Percentiles rank a stretch among this genome's conserved stretches.
Evolutionary conservation across 1,284 basidiomycete genomes (phyloP).

Genomic region (Ganoderma multipileum): DNA sequence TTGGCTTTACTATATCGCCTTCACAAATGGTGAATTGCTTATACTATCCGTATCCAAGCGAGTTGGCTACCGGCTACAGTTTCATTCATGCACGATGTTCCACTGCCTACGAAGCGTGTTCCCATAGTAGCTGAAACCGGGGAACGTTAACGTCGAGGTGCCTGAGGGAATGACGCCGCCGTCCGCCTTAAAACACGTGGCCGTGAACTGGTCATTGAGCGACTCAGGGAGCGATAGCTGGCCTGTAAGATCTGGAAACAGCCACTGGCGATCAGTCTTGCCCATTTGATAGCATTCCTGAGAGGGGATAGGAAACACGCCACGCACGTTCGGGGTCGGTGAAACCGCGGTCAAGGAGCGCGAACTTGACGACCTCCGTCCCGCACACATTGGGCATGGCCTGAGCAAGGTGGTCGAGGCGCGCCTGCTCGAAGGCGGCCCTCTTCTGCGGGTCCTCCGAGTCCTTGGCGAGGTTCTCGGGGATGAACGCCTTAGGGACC

Average conservation of each 20-base stretch:
- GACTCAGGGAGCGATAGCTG: neutral
- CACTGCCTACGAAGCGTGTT: neutral
- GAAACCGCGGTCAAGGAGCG: slow-evolving; percentile 5
- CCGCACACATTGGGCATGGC: neutral
- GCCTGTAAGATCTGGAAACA: neutral
- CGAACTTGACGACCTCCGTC: neutral
- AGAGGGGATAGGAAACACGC: neutral
- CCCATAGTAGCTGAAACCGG: neutral
- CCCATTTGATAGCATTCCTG: neutral
- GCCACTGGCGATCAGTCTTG: too few species aligned
- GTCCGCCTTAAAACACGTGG: neutral
- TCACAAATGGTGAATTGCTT: neutral
- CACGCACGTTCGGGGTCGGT: neutral
- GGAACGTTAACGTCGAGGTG: neutral
- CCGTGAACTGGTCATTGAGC: slow-evolving; percentile 4
- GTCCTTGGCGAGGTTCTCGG: slow-evolving; percentile 2
- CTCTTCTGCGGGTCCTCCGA: neutral
- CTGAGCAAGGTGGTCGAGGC: neutral
- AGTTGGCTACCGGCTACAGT: neutral
- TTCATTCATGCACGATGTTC: neutral
- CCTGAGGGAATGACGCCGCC: neutral
- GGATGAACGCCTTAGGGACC: slow-evolving; percentile 5
- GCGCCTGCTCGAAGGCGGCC: neutral
- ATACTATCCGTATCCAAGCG: neutral
- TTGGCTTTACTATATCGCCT: neutral